Evolutionary conservation across 148 eudicot species (phyloP), one percentile per base, ranked within the genome.

Genomic region (Diospyros kaki): DNA sequence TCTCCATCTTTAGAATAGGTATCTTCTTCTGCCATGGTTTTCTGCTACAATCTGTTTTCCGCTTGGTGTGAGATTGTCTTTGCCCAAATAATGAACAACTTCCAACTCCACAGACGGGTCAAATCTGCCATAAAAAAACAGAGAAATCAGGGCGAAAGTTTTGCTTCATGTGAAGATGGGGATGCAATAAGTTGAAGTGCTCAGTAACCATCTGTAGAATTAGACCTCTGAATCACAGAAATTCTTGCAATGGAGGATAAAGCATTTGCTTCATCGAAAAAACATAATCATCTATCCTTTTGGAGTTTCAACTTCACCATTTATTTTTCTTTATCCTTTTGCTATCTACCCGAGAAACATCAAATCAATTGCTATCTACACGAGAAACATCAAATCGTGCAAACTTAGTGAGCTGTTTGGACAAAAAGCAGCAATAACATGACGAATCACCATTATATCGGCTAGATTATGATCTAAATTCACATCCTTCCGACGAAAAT

Each of bases 1-100:
- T 41, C 43, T 50, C 18, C 4, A 12, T 10, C 66, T 64, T n/a
- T 66, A n/a, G 66, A 51, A 44, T 81, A 86, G 8, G 28, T 44
- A 76, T 82, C 80, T 12, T 83, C 84, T 70, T 83, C 86, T 45
- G 51, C 84, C 71, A 73, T 75, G 6, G 69, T 12, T 54, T 59
- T 71, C 40, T 28, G 28, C 1, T 59, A 39, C 39, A 17, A 40
- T 15, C 17, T 54, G 12, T n/a, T 74, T 7, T 64, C 6, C 11
- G 40, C 39, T 54, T 45, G 52, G 8, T 65, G 9, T 6, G 28
- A 1, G 5, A 54, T 50, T 63, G 59, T 41, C 43, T 68, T 68
- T 54, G 68, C 46, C 59, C 63, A 9, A 45, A 17, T 9, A 68
- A 28, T 13, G 52, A 14, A 7, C 44, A 51, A 62, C 44, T 41